Evolutionary conservation across 1,284 basidiomycete genomes (phyloP), one percentile per base, ranked within the genome.

Genomic region (Trametes pubescens): DNA sequence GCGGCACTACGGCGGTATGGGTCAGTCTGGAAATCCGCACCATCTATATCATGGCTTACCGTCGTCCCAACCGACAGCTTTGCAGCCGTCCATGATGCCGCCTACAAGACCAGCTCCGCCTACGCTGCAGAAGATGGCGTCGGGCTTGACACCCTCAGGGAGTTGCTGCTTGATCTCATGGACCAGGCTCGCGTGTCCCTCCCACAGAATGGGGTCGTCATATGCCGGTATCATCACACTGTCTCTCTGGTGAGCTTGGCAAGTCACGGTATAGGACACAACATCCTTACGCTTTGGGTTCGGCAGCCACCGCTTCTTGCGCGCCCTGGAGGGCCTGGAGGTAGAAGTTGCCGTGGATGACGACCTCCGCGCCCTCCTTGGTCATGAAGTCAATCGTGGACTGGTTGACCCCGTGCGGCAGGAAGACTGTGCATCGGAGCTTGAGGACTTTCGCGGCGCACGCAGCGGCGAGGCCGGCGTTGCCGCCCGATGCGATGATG

Each of bases 101-200:
- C 87, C 89, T 3, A 90, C 75, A 1, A 93, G 77, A 0, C 91
- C 90, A 1, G 82, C 90, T 0, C 91, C 90, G 34, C 91, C 91
- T 13, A 92, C 89, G 61, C 87, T 88, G 69, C 91, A 92, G 65
- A 93, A 85, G 49, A 93, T 86, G 0, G 89, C 90, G 66, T 88
- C 85, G 2, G 91, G 91, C 69, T 83, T 85, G 13, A 52, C 62
- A 0, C 61, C 70, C 5, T 48, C 38, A 3, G 76, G 75, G 3
- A 92, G 76, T 67, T 91, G 88, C 18, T 71, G 68, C n/a, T 79
- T 74, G 52, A 91, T 85, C 71, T 93, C 91, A 16, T 78, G 71
- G 32, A 93, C 78, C 81, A 92, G 87, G 21, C 89, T 88, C 18
- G 85, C 81, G 72, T 93, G 89, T 1, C 91, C 92, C 72, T 88